Evolutionary conservation across 441 rosid genomes (phyloP).

Genomic region (Pelargonium australe): DNA sequence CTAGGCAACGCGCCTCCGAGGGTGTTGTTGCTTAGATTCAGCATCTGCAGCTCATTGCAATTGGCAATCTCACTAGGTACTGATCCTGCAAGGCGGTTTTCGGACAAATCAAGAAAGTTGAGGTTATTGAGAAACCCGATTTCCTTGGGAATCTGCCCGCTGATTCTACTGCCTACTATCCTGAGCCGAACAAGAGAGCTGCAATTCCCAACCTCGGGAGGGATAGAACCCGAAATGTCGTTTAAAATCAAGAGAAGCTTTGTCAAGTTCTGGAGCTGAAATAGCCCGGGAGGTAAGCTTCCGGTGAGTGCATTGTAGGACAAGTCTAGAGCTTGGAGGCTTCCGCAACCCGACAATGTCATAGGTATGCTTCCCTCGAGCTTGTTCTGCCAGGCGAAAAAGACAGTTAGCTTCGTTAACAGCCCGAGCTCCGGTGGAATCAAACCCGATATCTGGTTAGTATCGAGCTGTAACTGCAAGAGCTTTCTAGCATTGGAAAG

Average conservation of each 20-base stretch:
- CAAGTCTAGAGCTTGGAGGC: slow-evolving; percentile 83
- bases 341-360: slow-evolving; percentile 48
- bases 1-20: slow-evolving; percentile 59
- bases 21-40: slow-evolving; percentile 73
- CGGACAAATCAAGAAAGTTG: slow-evolving; percentile 72
- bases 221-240: slow-evolving; percentile 70
- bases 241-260: slow-evolving; percentile 77
- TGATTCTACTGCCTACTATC: slow-evolving; percentile 63
- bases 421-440: slow-evolving; percentile 71
- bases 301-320: slow-evolving; percentile 83
- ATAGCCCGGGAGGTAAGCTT: slow-evolving; percentile 64
- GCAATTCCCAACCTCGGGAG: slow-evolving; percentile 71
- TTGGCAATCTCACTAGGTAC: slow-evolving; percentile 70
- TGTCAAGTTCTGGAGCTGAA: slow-evolving; percentile 74
- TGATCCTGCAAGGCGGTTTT: slow-evolving; percentile 61
- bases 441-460: slow-evolving; percentile 76
- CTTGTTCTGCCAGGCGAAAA: slow-evolving; percentile 90
- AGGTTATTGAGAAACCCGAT: slow-evolving; percentile 56
- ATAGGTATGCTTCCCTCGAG: slow-evolving; percentile 93
- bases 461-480: slow-evolving; percentile 69
- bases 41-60: slow-evolving; percentile 73
- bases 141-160: slow-evolving; percentile 62
- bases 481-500: slow-evolving; percentile 65
- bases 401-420: slow-evolving; percentile 58
- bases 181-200: slow-evolving; percentile 72